Base-by-base conservation (phyloP, 2,329 filamentous ascomycete species). In the Clonostachys rosea region DNA sequence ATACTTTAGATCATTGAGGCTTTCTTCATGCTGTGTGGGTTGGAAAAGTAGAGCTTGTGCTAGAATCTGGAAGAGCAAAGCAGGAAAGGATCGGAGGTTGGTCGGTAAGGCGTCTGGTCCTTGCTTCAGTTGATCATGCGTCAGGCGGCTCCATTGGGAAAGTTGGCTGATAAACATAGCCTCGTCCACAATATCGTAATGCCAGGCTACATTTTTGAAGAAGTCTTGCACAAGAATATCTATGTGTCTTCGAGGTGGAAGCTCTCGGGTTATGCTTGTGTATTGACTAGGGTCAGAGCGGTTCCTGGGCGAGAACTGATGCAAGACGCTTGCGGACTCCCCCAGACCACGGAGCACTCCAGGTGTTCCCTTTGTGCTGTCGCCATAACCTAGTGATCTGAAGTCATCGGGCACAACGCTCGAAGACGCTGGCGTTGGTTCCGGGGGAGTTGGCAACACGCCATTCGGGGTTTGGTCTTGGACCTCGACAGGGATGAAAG, bases 181-280 rank as follows among this genome's bases (percentile, higher is more conserved):
- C 34, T 50, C 48, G 37, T 50, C 48, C 14, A 50, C 39, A 30
- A 50, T 44, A 35, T 50, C 48, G 43, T 47, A 50, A 13, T 50
- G 48, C 48, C 48, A 50, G 42, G 42, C 42, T 10, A 50, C 36
- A 14, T 50, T 47, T 39, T 20, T 33, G 42, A 47, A 50, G 45
- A 50, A 50, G 11, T 35, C 34, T 13, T 35, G 24, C 42, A 50
- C 48, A 3, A 50, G 45, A 33, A 42, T 50, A 3, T 47, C 39
- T 17, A 45, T 39, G 30, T 41, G 39, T 45, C 40, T 42, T 20
- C 34, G 45, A 17, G 48, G 24, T 37, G 48, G 48, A 11, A 50
- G 24, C 20, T 45, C 34, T 20, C 45, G 42, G 18, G 47, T 47
- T n/a, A 47, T 35, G 37, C 18, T 44, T 20, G 33, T 35, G 45